Evolutionary conservation across 2,329 filamentous ascomycete species (phyloP), one percentile per base, ranked within the genome.

Genomic region (Alternaria ventricosa): DNA sequence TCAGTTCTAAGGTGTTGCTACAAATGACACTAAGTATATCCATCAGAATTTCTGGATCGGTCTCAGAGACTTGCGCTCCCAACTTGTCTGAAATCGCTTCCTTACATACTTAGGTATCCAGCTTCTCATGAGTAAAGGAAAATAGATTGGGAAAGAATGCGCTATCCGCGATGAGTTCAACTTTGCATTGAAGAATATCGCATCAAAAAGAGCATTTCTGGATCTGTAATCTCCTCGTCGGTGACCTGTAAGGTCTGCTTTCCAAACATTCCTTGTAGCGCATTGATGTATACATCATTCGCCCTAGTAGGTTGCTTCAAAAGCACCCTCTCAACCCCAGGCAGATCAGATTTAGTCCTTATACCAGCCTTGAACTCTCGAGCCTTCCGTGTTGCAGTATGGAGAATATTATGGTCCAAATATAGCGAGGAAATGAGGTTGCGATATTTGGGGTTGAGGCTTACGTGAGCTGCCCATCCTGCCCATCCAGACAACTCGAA

Each of bases 1-100:
- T 0, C 4, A 41, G 0, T 18, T 1, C 36, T 41, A 0, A 18
- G 18, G 36, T 3, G 0, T 41, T 41, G 36, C 36, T 41, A 41
- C 10, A 41, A 18, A 41, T 18, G 36, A 10, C 0, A 41, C 1
- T 10, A 0, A 5, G 33, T n/a, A 3, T 41, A 18, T 41, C 33
- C 33, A 41, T 5, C 4, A 36, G 33, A 2, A n/a, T 7, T 36
- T 36, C 4, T 36, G 13, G 3, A 4, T 1, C 33, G 7, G 2
- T 9, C 33, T 36, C 33, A 36, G 33, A 5, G 3, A 4, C 13
- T 8, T 36, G 30, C 6, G 30, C 30, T 15, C 30, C 13, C 30
- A 15, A 15, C 30, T 36, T 15, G 3, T 0, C 7, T 4, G 13
- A 8, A 36, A 36, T 4, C 3, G 13, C 30, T 36, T 15, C 13